A percentile compares a stretch with the other conserved stretches of the same genome.
Evolutionary conservation across 495 filamentous ascomycete genomes (phyloP).

Genomic region (Aspergillus funiculosus): DNA sequence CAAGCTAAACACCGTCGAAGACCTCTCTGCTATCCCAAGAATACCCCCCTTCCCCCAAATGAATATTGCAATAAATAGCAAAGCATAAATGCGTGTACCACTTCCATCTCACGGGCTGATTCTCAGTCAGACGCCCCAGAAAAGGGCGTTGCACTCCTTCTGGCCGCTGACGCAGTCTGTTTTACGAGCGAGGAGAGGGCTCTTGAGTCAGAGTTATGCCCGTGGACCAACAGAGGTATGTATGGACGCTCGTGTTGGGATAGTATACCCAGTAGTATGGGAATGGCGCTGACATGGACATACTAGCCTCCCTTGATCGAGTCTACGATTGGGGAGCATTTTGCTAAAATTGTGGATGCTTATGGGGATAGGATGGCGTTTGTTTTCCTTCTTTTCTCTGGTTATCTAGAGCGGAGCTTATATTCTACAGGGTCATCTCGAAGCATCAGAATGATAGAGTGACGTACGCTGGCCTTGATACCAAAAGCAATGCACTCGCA

Average conservation of each 20-base stretch:
- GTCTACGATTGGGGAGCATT: conserved; percentile 76
- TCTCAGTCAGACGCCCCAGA: neutral
- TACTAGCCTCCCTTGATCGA: conserved; percentile 66
- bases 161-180: neutral
- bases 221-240: conserved; percentile 42
- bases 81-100: conserved; percentile 1
- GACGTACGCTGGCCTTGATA: conserved; percentile 71
- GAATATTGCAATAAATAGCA: no score
- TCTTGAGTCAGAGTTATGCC: conserved; percentile 45
- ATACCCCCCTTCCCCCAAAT: no score
- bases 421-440: conserved; percentile 52
- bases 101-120: no score
- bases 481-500: conserved; percentile 70
- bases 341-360: conserved; percentile 59
- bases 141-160: neutral
- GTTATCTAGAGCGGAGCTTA: conserved; percentile 1
- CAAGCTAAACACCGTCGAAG: no score
- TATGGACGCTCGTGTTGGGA: neutral
- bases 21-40: no score
- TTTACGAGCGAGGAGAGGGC: conserved; percentile 16
- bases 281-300: neutral
- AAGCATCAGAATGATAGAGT: conserved; percentile 57
- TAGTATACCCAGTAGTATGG: neutral
- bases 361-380: conserved; percentile 74
- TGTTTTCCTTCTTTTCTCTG: conserved; percentile 16